Evolutionary conservation across 148 eudicot species (phyloP).

Genomic region (Salicornia ramosissima): DNA sequence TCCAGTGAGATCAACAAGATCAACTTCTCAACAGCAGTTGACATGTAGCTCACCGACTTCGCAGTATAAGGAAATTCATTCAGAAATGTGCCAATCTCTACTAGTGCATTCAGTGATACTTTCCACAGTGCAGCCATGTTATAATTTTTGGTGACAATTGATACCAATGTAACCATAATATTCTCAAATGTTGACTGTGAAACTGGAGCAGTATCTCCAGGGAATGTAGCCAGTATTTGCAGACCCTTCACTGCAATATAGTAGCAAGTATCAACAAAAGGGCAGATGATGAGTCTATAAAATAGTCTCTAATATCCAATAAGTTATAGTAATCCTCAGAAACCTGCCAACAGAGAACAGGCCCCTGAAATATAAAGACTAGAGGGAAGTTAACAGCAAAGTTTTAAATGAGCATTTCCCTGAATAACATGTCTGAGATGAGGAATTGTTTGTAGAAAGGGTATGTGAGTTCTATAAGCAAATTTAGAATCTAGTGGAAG

Average conservation of each 20-base stretch:
- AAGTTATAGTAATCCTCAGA: background rate
- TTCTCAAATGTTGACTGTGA: constrained; percentile 53
- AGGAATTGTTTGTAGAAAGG: background rate
- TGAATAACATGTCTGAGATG: background rate
- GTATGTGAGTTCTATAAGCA: background rate
- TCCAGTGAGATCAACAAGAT: constrained; percentile 45
- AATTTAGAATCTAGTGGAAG: background rate
- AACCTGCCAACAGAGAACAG: background rate
- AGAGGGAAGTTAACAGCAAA: background rate
- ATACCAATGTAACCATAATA: constrained; percentile 50
- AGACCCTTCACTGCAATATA: constrained; percentile 68
- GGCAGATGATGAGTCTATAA: background rate
- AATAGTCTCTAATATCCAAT: background rate
- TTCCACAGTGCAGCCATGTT: constrained; percentile 48
- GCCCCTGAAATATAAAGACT: background rate
- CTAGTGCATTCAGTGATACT: constrained; percentile 47
- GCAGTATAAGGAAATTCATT: constrained; percentile 44
- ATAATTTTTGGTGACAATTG: constrained; percentile 36
- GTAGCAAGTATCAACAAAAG: constrained; percentile 8
- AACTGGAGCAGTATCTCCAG: constrained; percentile 51
- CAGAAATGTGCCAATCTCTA: constrained; percentile 55
- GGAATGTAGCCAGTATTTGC: constrained; percentile 77
- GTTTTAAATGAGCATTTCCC: background rate
- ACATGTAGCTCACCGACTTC: constrained; percentile 49
- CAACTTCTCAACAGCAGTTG: constrained; percentile 58